Evolutionary conservation across 345 rosid genomes (phyloP).

Genomic region (Capsella bursapastoris): DNA sequence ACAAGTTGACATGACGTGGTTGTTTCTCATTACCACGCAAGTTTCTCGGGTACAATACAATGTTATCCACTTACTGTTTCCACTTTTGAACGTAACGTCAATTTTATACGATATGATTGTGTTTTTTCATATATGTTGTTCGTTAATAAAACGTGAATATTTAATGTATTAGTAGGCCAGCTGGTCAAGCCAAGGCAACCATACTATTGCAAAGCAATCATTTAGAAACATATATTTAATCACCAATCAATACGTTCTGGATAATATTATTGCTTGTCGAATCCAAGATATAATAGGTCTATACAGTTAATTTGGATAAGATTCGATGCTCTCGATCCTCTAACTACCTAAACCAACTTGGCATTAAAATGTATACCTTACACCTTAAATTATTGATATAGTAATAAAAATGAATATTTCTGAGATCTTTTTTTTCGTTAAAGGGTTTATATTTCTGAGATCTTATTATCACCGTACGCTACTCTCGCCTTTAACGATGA

Average conservation of each 20-base stretch:
- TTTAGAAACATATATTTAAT: not conserved
- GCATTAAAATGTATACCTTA: too few species aligned
- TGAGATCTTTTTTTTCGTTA: too few species aligned
- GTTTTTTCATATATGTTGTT: not conserved
- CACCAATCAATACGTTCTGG: not conserved
- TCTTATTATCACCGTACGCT: not conserved
- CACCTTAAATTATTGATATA: too few species aligned
- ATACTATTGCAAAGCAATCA: not conserved
- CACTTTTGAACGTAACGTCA: not conserved
- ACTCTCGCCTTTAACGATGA: not conserved
- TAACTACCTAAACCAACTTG: not conserved
- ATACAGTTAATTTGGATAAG: constrained; percentile 37
- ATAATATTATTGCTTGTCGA: constrained; percentile 15
- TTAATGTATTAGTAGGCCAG: too few species aligned
- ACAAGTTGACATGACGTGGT: constrained; percentile 38
- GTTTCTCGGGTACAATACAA: constrained; percentile 18
- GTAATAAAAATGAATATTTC: too few species aligned
- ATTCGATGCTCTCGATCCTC: constrained; percentile 7
- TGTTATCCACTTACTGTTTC: constrained; percentile 38
- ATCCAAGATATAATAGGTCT: constrained; percentile 4
- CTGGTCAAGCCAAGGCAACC: too few species aligned
- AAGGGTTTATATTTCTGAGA: too few species aligned
- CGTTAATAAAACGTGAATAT: too few species aligned
- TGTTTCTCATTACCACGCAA: constrained; percentile 36
- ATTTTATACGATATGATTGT: constrained; percentile 26